Percentiles rank a stretch among this genome's conserved stretches.
phyloP scores from a whole-genome alignment of 2,329 filamentous ascomycete genomes.

The Cladosporium sp. region DNA sequence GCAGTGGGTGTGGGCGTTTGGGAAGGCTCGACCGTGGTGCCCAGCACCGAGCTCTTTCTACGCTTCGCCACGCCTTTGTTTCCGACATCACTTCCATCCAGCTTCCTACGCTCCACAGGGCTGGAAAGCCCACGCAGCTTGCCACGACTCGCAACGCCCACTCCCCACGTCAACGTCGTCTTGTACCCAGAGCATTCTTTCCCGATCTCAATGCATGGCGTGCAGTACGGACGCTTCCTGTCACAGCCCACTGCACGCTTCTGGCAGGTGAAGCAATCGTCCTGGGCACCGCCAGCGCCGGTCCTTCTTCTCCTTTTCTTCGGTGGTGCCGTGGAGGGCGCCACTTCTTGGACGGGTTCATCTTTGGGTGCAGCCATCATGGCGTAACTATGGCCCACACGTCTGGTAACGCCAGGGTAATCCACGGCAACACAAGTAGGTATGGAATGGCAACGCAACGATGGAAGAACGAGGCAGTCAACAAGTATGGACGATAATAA shows the following conservation, averaged over 20 bases:
- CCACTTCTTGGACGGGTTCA: neutral
- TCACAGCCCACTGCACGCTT: slow-evolving; percentile 84
- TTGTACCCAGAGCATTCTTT: slow-evolving; percentile 95
- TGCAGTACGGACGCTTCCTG: slow-evolving; percentile 87
- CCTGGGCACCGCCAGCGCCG: slow-evolving; percentile 79
- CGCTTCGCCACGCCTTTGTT: slow-evolving; percentile 15
- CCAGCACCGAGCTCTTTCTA: slow-evolving; percentile 24
- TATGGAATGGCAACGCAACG: neutral
- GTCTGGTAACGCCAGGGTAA: neutral
- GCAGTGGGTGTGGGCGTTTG: neutral
- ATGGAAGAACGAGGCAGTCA: neutral
- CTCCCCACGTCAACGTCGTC: slow-evolving; percentile 93
- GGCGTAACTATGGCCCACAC: neutral
- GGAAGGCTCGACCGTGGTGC: neutral
- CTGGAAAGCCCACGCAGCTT: slow-evolving; percentile 87
- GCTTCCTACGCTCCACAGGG: slow-evolving; percentile 50
- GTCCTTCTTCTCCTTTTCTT: slow-evolving; percentile 79
- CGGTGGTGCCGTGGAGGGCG: slow-evolving; percentile 23
- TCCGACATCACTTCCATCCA: slow-evolving; percentile 17
- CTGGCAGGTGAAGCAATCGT: slow-evolving; percentile 92
- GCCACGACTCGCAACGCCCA: slow-evolving; percentile 90
- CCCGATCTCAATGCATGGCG: slow-evolving; percentile 84
- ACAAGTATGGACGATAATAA: neutral
- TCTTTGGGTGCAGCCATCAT: slow-evolving; percentile 4
- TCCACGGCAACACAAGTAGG: neutral